Evolutionary conservation across 2,329 filamentous ascomycete genomes (phyloP).

Genomic region (Cadophora luteo-olivacea): DNA sequence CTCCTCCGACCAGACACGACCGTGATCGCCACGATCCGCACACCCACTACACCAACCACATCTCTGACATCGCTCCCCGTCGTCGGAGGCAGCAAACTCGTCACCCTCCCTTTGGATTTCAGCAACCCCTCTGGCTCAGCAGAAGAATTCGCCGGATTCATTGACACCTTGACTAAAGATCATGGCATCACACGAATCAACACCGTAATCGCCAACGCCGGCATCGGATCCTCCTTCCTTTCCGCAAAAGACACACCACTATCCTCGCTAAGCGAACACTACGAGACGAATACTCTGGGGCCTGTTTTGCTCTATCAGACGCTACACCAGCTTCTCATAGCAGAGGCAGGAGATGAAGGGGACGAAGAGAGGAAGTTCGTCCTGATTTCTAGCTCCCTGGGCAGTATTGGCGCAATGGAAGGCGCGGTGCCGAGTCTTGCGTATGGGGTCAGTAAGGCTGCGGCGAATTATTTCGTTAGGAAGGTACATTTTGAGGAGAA

Average conservation of each 20-base stretch:
- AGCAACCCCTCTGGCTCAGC: constrained; percentile 37
- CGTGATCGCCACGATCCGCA: constrained; percentile 50
- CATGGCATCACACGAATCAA: constrained; percentile 52
- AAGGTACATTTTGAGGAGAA: constrained; percentile 48
- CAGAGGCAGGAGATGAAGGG: neutral
- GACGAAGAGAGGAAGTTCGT: constrained; percentile 45
- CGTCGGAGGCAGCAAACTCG: constrained; percentile 43
- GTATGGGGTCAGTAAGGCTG: constrained; percentile 54
- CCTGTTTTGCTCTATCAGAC: constrained; percentile 53
- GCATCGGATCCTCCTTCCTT: constrained; percentile 45
- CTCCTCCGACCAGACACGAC: constrained; percentile 47
- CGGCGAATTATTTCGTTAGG: constrained; percentile 46
- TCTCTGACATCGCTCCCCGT: constrained; percentile 39
- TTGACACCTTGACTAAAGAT: neutral
- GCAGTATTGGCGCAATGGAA: constrained; percentile 36
- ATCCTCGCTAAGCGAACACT: constrained; percentile 46
- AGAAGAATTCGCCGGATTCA: constrained; percentile 35
- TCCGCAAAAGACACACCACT: constrained; percentile 43
- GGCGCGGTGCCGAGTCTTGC: constrained; percentile 35
- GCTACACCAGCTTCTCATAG: constrained; percentile 47
- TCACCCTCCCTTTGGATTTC: constrained; percentile 46
- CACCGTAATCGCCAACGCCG: constrained; percentile 59
- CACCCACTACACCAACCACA: constrained; percentile 32
- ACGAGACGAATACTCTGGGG: constrained; percentile 54
- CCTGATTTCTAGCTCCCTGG: constrained; percentile 46